Evolutionary conservation across 768 basidiomycete genomes (phyloP).

Genomic region (Ramaria sp.): DNA sequence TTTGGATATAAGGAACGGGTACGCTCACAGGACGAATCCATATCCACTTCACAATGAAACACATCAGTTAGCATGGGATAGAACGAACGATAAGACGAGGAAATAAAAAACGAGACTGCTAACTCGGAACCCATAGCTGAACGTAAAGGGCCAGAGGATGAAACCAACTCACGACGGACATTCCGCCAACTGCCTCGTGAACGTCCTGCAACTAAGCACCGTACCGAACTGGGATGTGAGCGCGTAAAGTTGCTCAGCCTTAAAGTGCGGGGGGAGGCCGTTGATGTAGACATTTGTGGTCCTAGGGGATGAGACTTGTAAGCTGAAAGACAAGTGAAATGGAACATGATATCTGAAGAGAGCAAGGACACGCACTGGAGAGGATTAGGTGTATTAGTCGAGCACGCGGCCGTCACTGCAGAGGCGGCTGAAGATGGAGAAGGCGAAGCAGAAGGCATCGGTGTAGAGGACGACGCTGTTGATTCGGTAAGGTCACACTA

Average conservation of each 20-base stretch:
- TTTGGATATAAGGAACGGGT: neutral
- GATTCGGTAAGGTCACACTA: neutral
- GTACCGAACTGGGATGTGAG: constrained; percentile 64
- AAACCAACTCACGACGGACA: constrained; percentile 35
- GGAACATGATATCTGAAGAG: neutral
- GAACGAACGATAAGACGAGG: too few species aligned
- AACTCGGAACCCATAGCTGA: too few species aligned
- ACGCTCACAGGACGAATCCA: constrained; percentile 67
- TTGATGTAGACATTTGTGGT: constrained; percentile 86
- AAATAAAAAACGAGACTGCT: too few species aligned
- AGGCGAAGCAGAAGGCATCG: neutral
- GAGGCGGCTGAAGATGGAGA: neutral
- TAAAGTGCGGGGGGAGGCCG: constrained; percentile 73
- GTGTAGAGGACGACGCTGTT: neutral
- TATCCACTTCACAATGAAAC: constrained; percentile 40
- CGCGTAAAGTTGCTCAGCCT: constrained; percentile 67
- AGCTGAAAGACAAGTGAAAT: too few species aligned
- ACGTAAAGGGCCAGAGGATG: neutral
- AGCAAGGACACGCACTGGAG: neutral
- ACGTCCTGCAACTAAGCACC: constrained; percentile 71
- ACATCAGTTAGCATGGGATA: neutral
- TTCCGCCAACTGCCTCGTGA: constrained; percentile 74
- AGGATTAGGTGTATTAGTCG: constrained; percentile 7
- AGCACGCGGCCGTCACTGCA: neutral
- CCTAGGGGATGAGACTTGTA: neutral